A percentile compares a stretch with the other conserved stretches of the same genome.
Evolutionary conservation across 495 filamentous ascomycete species (phyloP).

Genomic region (Neurospora sp.): DNA sequence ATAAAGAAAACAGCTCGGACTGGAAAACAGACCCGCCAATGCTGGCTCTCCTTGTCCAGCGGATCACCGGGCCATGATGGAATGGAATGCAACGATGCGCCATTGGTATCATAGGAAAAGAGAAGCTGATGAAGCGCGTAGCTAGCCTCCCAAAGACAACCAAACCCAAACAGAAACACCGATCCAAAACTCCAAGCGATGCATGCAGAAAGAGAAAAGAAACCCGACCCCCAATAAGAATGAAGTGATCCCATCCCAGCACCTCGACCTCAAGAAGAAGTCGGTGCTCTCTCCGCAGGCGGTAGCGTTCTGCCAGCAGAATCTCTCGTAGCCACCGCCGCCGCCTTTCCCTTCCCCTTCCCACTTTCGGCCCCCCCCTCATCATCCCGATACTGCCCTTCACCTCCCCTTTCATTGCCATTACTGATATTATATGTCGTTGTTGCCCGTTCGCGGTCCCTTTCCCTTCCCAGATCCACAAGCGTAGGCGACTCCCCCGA

Average conservation of each 20-base stretch:
- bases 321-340: constrained; percentile 25
- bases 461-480: constrained; percentile 9
- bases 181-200: constrained; percentile 12
- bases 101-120: not conserved
- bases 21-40: not conserved
- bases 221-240: not conserved
- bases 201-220: constrained; percentile 3
- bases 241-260: not conserved
- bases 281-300: constrained; percentile 29
- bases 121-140: not conserved
- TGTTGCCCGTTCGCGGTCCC: not conserved
- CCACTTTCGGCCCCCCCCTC: constrained; percentile 26
- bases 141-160: not conserved
- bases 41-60: not conserved
- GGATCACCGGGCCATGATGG: not conserved
- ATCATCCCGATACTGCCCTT: constrained; percentile 15
- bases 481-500: constrained; percentile 21
- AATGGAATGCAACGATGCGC: not conserved
- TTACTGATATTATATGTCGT: not conserved
- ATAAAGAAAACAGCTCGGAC: not conserved
- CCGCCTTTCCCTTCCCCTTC: constrained; percentile 31
- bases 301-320: constrained; percentile 30
- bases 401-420: not conserved
- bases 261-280: constrained; percentile 3
- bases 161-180: not conserved